These are phyloP conservation scores for Acrocalymma vagum DNA, from an alignment of 2,329 filamentous ascomycete genomes.

Conservation along the genomic window DNA sequence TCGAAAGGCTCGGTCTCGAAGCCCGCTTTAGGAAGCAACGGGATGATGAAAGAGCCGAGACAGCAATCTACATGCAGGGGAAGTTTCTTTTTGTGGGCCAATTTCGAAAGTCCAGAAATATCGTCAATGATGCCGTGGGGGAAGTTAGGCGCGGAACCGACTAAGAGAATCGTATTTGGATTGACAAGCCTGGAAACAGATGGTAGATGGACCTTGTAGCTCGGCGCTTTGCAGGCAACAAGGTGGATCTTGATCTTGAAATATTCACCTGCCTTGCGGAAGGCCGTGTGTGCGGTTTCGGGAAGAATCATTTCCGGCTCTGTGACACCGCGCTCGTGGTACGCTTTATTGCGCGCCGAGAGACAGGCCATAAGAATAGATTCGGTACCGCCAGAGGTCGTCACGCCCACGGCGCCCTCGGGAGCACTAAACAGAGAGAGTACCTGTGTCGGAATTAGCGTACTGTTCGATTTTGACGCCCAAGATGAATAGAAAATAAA, in stretches of 20 bases:
- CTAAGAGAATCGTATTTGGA: conserved; percentile 90
- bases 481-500: too few species aligned
- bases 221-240: conserved; percentile 84
- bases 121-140: conserved; percentile 98
- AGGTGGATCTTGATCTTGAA: conserved; percentile 96
- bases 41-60: conserved; percentile 92
- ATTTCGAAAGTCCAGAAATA: conserved; percentile 81
- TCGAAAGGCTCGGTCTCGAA: conserved; percentile 91
- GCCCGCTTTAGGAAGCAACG: conserved; percentile 90
- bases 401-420: conserved; percentile 83
- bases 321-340: conserved; percentile 82
- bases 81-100: conserved; percentile 80
- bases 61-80: conserved; percentile 98
- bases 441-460: conserved; percentile 59
- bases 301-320: conserved; percentile 98
- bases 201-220: conserved; percentile 82
- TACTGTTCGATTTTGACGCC: too few species aligned
- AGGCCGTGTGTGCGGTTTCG: conserved; percentile 93
- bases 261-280: conserved; percentile 93
- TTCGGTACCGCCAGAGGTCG: conserved; percentile 92
- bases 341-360: conserved; percentile 88
- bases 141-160: conserved; percentile 96
- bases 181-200: conserved; percentile 88
- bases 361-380: conserved; percentile 96
- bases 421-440: conserved; percentile 89